Conservation (phyloP, 768 basidiomycete genomes). For the Pulveroboletus ravenelii region DNA sequence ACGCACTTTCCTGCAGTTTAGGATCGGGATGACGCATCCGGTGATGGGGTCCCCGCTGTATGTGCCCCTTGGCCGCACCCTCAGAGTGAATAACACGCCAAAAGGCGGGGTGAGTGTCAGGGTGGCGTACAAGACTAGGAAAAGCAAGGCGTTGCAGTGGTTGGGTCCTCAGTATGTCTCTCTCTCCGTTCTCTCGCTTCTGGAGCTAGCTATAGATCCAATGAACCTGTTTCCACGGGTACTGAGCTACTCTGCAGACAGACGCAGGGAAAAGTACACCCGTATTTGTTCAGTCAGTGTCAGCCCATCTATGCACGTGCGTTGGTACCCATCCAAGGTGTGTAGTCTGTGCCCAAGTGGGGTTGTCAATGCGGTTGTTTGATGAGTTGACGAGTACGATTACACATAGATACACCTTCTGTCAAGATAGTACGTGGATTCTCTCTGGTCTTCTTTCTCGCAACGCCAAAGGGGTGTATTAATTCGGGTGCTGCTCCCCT, state of each 20-base stretch:
- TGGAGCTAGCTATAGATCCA: neutral
- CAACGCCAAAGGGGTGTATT: neutral
- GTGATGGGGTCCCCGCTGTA: constrained; percentile 32
- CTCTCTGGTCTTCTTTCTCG: neutral
- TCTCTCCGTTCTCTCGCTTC: neutral
- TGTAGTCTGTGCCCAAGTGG: neutral
- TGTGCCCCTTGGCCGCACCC: constrained; percentile 45
- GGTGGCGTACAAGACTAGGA: constrained; percentile 68
- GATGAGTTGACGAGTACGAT: neutral
- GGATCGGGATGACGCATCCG: no score
- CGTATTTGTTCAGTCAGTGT: constrained; percentile 91
- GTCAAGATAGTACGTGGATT: constrained; percentile 65
- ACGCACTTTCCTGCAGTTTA: no score
- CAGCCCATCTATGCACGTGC: constrained; percentile 88
- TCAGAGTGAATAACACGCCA: constrained; percentile 21
- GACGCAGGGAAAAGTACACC: constrained; percentile 82
- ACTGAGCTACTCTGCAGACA: constrained; percentile 42
- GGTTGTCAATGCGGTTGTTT: neutral
- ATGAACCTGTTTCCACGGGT: neutral
- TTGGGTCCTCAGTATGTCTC: constrained; percentile 63
- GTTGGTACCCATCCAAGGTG: constrained; percentile 74
- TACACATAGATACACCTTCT: constrained; percentile 67
- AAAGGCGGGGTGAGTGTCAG: constrained; percentile 39
- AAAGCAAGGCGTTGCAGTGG: constrained; percentile 83
- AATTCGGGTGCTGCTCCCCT: neutral